Base-by-base conservation (phyloP, 345 rosid species). In the Euphorbia peplus region DNA sequence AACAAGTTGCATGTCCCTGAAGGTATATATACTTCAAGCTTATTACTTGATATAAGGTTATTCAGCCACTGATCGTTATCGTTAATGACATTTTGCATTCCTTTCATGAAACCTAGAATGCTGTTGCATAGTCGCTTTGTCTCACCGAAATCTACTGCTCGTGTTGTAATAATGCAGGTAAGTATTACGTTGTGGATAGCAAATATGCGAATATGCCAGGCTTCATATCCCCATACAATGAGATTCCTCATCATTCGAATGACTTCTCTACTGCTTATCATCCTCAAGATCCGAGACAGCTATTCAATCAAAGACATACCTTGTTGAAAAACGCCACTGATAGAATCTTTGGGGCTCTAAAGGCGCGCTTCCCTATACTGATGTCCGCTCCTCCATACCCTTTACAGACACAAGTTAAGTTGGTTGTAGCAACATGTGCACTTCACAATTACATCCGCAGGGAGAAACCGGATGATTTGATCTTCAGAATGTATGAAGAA, bases 301-400 rank as follows among this genome's bases (percentile, higher is more conserved):
- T 90, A 48, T 93, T 93, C 70, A 93, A 90, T 77, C 90, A 87
- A 71, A 84, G 91, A n/a, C 97, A 89, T 72, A 76, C 80, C 5
- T 11, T 84, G 26, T 58, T 89, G 72, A 84, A 82, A 77, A 81
- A 70, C 52, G 83, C 83, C 9, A 79, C 83, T 54, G 80, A 75
- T 63, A 82, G 87, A 1, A 72, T 67, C 53, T 85, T 93, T 41
- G 93, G 85, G 11, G 90, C 93, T 18, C 75, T 93, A 71, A 93
- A 87, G 76, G 88, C 85, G 47, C 84, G 98, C 12, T 93, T 93
- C 52, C 98, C 98, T 0, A 93, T 90, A 69, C 71, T 93, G 72
- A 81, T 78, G 77, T 66, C 93, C 19, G 92, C 97, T 76, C 98
- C 98, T 59, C 96, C 97, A 4, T 90, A 93, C 73, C 93, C 98